These are phyloP conservation scores for Cyberlindnera nakhonratchasimensis DNA, from an alignment of 805 yeast species.

Conservation along the genomic window DNA sequence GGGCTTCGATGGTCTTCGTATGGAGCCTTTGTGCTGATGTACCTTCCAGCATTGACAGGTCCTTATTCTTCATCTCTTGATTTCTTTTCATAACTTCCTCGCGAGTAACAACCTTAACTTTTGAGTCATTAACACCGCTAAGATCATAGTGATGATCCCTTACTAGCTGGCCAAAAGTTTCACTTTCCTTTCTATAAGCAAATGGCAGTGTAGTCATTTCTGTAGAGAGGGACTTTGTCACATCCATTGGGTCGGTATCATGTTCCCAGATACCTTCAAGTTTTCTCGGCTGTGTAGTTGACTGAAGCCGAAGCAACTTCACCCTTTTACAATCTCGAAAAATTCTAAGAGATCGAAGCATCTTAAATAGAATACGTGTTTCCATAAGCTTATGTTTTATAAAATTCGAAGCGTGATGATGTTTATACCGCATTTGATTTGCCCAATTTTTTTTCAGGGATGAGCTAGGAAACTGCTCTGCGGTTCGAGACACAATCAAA, in stretches of 20 bases:
- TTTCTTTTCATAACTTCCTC: conserved; percentile 29
- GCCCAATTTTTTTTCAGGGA: conserved; percentile 7
- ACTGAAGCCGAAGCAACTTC: conserved; percentile 8
- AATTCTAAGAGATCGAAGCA: conserved; percentile 1
- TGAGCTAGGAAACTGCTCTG: not conserved
- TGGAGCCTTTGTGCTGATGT: conserved; percentile 40
- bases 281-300: conserved; percentile 3
- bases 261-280: conserved; percentile 17
- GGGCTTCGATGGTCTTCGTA: conserved; percentile 53
- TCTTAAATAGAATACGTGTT: not conserved
- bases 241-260: conserved; percentile 16
- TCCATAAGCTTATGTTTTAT: not conserved
- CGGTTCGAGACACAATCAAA: not conserved
- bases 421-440: conserved; percentile 10
- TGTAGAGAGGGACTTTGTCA: conserved; percentile 11
- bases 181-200: conserved; percentile 37
- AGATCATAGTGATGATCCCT: conserved; percentile 35
- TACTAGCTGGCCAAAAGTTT: conserved; percentile 42
- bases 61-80: not conserved
- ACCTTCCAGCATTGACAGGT: not conserved
- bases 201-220: conserved; percentile 27
- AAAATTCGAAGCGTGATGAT: conserved; percentile 3
- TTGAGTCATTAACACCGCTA: conserved; percentile 29
- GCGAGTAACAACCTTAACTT: conserved; percentile 34
- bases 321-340: not conserved